Conservation (phyloP, 1,284 basidiomycete species). For the Puccinia novopanici region DNA sequence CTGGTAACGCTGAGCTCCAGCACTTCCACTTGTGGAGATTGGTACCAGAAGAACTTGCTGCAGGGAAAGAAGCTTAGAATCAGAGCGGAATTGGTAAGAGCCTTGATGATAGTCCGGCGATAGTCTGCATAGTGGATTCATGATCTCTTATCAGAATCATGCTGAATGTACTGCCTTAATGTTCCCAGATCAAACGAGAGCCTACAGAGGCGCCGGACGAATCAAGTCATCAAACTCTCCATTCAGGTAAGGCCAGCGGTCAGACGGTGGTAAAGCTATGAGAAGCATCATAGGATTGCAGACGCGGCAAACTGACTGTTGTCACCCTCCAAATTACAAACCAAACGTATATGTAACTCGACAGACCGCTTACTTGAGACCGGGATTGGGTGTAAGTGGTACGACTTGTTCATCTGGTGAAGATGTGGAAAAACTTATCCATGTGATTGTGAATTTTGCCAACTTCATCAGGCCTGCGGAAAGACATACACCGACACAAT, state of each 20-base stretch:
- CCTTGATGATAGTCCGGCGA: no score
- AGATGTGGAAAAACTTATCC: no score
- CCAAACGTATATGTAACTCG: no score
- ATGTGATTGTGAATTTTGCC: no score
- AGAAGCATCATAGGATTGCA: background rate
- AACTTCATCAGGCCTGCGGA: background rate
- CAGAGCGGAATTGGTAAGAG: background rate
- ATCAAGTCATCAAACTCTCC: background rate
- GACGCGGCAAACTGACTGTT: background rate
- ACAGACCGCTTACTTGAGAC: background rate
- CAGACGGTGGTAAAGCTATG: background rate
- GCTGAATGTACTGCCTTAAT: background rate
- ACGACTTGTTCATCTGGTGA: background rate
- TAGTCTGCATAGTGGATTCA: background rate
- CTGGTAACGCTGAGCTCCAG: background rate
- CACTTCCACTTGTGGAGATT: background rate
- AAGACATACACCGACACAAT: background rate
- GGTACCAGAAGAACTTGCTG: background rate
- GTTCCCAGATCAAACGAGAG: background rate
- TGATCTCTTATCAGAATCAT: background rate
- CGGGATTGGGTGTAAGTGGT: background rate
- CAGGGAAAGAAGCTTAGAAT: background rate
- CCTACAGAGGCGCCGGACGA: background rate
- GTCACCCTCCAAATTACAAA: no score
- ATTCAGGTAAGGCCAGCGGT: background rate